Percentiles rank a stretch among this genome's conserved stretches.
Evolutionary conservation across 306 rosid genomes (phyloP).

Genomic region (Quercus mongolica): DNA sequence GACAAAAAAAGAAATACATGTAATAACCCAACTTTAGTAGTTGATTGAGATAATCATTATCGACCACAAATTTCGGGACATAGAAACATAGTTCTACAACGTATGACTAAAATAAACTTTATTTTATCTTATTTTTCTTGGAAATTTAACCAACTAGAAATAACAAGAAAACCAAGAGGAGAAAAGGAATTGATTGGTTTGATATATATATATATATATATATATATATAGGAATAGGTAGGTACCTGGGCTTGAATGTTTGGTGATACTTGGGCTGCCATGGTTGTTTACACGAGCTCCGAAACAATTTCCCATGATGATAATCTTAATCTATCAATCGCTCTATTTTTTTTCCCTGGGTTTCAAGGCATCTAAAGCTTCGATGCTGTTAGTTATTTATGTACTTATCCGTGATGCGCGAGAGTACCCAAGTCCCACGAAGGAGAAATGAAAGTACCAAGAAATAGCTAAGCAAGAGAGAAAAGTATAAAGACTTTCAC

Average conservation of each 20-base stretch:
- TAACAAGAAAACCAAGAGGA: no score
- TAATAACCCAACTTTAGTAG: no score
- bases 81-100: no score
- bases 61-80: no score
- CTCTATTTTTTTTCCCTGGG: background rate
- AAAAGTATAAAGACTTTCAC: background rate
- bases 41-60: no score
- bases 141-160: no score
- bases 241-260: background rate
- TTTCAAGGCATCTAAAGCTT: no score
- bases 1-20: no score
- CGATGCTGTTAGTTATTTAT: background rate
- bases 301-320: slow-evolving; percentile 30
- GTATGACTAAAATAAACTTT: no score
- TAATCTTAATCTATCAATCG: background rate
- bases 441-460: slow-evolving; percentile 6
- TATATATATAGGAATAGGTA: background rate
- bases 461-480: slow-evolving; percentile 10
- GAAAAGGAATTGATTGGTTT: no score
- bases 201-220: no score
- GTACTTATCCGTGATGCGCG: background rate
- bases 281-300: slow-evolving; percentile 20
- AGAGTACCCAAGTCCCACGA: slow-evolving; percentile 8
- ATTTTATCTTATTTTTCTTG: no score
- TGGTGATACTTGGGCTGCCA: background rate